Conservation (phyloP, 371 early-diverging fungal species). For the Apophysomyces sp. region DNA sequence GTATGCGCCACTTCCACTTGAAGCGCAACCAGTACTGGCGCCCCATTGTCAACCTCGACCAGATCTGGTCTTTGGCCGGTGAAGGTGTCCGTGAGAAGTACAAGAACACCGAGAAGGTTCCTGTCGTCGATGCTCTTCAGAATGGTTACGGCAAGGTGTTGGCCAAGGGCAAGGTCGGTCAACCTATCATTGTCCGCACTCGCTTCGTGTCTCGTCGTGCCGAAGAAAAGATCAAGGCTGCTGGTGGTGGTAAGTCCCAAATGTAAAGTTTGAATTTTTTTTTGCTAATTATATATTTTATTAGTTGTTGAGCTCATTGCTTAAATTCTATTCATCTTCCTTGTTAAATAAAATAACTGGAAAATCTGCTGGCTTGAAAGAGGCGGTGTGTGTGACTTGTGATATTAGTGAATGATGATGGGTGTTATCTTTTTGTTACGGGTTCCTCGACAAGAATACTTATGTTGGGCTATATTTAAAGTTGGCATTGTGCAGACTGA, state of each 20-base stretch:
- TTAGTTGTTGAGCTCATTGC: constrained; percentile 52
- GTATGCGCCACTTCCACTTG: constrained; percentile 99
- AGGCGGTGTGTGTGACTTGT: background rate
- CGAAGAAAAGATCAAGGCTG: constrained; percentile 98
- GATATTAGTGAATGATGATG: no score
- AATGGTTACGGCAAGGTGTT: constrained; percentile 98
- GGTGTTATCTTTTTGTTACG: no score
- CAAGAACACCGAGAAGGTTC: constrained; percentile 88
- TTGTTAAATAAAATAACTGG: background rate
- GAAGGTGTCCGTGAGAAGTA: constrained; percentile 89
- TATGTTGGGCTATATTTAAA: no score
- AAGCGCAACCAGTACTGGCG: constrained; percentile 91
- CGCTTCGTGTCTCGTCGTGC: constrained; percentile 94
- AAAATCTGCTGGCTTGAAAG: constrained; percentile 1
- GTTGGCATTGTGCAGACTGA: no score
- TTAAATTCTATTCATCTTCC: constrained; percentile 18
- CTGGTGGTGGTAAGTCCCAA: constrained; percentile 82
- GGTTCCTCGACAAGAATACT: no score
- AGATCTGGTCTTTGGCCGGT: constrained; percentile 93
- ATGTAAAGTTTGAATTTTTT: background rate
- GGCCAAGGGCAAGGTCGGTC: constrained; percentile 93
- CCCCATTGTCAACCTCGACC: constrained; percentile 92
- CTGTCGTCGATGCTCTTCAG: constrained; percentile 91
- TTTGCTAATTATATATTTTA: background rate
- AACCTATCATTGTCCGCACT: constrained; percentile 98